Evolutionary conservation across 192 early-diverging fungal species (phyloP), one percentile per base, ranked within the genome.

Genomic region (Gaertneriomyces sp.): DNA sequence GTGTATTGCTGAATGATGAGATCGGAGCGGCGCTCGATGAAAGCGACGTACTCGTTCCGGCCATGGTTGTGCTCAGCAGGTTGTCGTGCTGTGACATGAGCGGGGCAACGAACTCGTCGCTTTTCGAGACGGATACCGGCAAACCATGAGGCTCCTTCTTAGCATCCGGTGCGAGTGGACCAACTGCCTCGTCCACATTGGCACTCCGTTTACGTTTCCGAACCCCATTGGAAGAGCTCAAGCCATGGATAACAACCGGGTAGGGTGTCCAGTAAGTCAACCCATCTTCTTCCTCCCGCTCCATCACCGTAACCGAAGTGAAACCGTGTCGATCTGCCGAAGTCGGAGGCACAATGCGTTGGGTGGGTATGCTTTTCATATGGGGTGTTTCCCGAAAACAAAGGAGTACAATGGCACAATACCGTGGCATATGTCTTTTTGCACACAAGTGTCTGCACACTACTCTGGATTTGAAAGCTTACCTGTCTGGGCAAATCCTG

Each of bases 281-380:
- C 8, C 64, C 64, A 25, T 65, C 64, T 17, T 65, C 64, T 46
- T 65, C 64, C 17, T 14, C 52, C 57, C 57, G 64, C 5, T 20
- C 43, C n/a, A 65, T 57, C 41, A 42, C 57, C 53, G 17, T 10
- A 42, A 39, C 39, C 61, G 40, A 40, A 14, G 55, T 11, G 25
- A n/a, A 12, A 17, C 55, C 55, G 25, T 11, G 12, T 19, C 11
- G 14, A 14, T 12, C n/a, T 25, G 33, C 55, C 3, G 25, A 25
- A 19, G 12, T 25, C 55, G 12, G 12, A 25, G 12, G 12, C 12
- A n/a, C 55, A 56, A n/a, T 25, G 12, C 55, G 55, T 16, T 12
- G 12, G 3, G 25, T 20, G 33, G 12, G 14, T 16, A 12, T 14
- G 25, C 1, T 57, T 2, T 10, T 12, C 55, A 12, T 38, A 57